These are phyloP conservation scores for Aureobasidium musti DNA, from an alignment of 2,329 filamentous ascomycete genomes.

Conservation along the genomic window DNA sequence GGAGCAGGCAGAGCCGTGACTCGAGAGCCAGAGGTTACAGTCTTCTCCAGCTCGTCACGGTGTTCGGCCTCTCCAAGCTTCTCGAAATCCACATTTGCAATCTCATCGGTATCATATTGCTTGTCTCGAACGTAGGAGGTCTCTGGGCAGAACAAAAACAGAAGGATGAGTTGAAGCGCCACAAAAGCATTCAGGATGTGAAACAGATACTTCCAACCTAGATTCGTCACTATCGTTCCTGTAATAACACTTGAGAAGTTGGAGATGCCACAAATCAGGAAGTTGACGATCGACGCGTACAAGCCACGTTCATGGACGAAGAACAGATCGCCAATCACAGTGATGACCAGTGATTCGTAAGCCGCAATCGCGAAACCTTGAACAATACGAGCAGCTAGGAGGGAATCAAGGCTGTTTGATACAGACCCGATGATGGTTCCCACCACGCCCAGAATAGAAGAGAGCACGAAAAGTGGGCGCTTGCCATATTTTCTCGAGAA, in stretches of 20 bases:
- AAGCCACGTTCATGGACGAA: slow-evolving; percentile 44
- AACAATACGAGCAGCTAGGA: slow-evolving; percentile 41
- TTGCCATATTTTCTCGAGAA: slow-evolving; percentile 36
- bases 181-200: slow-evolving; percentile 53
- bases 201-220: slow-evolving; percentile 48
- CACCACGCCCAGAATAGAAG: slow-evolving; percentile 30
- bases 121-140: slow-evolving; percentile 52
- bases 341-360: slow-evolving; percentile 43
- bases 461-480: slow-evolving; percentile 33
- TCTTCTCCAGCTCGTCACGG: background rate
- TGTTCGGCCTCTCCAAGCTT: slow-evolving; percentile 28
- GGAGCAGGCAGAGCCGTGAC: background rate
- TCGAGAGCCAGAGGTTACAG: slow-evolving; percentile 36
- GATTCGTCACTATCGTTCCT: slow-evolving; percentile 41
- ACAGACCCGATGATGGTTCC: slow-evolving; percentile 4
- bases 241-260: slow-evolving; percentile 44
- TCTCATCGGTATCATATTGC: slow-evolving; percentile 33
- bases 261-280: slow-evolving; percentile 42
- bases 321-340: slow-evolving; percentile 43
- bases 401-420: slow-evolving; percentile 36
- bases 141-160: slow-evolving; percentile 55
- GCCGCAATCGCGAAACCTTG: slow-evolving; percentile 41
- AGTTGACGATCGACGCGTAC: slow-evolving; percentile 42
- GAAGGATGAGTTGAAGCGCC: slow-evolving; percentile 47
- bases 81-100: slow-evolving; percentile 22